These are phyloP conservation scores for Tulasnella sp. DNA, from an alignment of 768 basidiomycete species.

Conservation along the genomic window DNA sequence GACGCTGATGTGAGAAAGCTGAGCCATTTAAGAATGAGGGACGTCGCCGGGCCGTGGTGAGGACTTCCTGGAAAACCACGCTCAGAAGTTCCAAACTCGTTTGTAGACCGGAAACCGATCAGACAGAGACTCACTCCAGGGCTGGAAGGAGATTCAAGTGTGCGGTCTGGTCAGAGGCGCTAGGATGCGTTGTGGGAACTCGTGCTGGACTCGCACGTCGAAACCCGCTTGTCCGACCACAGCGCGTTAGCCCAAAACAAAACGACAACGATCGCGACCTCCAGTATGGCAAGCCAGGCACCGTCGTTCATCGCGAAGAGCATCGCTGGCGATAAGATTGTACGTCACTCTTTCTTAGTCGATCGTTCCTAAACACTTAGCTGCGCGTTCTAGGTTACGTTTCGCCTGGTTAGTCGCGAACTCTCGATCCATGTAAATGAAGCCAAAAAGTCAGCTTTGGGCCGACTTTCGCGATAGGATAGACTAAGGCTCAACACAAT, in stretches of 20 bases:
- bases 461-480: too few relatives aligned
- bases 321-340: conserved; percentile 34
- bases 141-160: too few relatives aligned
- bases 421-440: conserved; percentile 61
- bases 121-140: too few relatives aligned
- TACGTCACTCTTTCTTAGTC: conserved; percentile 21
- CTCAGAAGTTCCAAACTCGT: too few relatives aligned
- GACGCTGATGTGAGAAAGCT: neutral
- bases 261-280: neutral
- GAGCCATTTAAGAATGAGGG: neutral
- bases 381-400: conserved; percentile 49
- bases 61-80: too few relatives aligned
- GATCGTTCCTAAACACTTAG: neutral
- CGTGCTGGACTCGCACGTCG: neutral
- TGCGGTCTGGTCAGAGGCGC: neutral
- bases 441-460: conserved; percentile 57
- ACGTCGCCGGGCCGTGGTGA: neutral
- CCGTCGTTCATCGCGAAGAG: conserved; percentile 37
- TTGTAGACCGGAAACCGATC: too few relatives aligned
- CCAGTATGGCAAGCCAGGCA: conserved; percentile 11
- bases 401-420: conserved; percentile 59
- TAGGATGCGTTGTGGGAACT: neutral
- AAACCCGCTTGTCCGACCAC: neutral
- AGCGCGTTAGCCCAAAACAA: neutral
- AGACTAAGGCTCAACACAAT: too few relatives aligned